These are phyloP conservation scores for Boletus coccyginus DNA, from an alignment of 768 basidiomycete species.

Conservation along the genomic window DNA sequence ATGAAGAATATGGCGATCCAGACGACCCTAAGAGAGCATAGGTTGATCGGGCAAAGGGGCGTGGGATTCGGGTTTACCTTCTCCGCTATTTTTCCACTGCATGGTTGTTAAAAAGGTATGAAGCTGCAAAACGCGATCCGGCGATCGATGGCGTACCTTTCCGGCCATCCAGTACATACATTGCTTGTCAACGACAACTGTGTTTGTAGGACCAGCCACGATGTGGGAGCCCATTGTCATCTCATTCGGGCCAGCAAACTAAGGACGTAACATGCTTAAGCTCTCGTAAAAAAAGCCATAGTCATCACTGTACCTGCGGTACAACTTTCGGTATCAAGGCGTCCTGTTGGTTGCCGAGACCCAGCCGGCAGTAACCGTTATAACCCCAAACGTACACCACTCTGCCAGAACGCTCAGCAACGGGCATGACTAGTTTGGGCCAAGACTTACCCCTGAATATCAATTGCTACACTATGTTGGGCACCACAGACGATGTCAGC, in stretches of 20 bases:
- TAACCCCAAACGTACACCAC: slow-evolving; percentile 85
- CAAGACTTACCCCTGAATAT: slow-evolving; percentile 60
- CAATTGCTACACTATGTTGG: slow-evolving; percentile 84
- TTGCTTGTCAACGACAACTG: slow-evolving; percentile 80
- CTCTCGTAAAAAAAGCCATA: background rate
- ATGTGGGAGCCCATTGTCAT: slow-evolving; percentile 60
- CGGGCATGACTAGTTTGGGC: background rate
- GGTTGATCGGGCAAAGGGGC: background rate
- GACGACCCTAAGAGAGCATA: slow-evolving; percentile 69
- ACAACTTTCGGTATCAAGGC: slow-evolving; percentile 77
- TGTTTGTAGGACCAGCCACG: slow-evolving; percentile 78
- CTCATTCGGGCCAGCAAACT: slow-evolving; percentile 76
- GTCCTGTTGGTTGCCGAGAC: slow-evolving; percentile 83
- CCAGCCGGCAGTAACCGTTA: slow-evolving; percentile 89
- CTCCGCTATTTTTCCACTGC: slow-evolving; percentile 94
- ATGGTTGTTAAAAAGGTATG: slow-evolving; percentile 17
- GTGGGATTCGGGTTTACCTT: slow-evolving; percentile 47
- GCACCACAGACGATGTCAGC: slow-evolving; percentile 81
- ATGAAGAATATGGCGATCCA: slow-evolving; percentile 84
- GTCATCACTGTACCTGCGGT: slow-evolving; percentile 54
- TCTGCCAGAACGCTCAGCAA: slow-evolving; percentile 36
- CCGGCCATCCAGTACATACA: slow-evolving; percentile 88
- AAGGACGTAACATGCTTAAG: background rate
- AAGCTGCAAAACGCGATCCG: background rate
- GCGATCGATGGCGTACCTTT: slow-evolving; percentile 44